Evolutionary conservation across 768 basidiomycete species (phyloP).

Genomic region (Naematelia aurantialba): DNA sequence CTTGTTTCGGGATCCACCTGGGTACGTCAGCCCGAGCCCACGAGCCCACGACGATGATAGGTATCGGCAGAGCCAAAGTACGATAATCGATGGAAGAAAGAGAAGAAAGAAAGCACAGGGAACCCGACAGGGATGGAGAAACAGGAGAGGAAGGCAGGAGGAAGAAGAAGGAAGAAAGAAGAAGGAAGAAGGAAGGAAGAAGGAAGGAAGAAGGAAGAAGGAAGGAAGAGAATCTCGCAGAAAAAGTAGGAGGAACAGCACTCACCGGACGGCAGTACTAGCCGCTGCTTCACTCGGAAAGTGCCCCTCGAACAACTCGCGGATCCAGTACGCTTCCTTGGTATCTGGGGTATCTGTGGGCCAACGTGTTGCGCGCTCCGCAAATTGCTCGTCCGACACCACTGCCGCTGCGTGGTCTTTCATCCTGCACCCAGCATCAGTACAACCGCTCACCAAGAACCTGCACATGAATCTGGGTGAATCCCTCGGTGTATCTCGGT

Average conservation of each 20-base stretch:
- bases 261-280: slow-evolving; percentile 79
- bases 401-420: slow-evolving; percentile 75
- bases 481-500: too few relatives aligned
- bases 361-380: slow-evolving; percentile 70
- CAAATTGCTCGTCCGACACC: slow-evolving; percentile 78
- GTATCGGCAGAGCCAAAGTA: slow-evolving; percentile 26
- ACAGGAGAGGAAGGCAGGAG: too few relatives aligned
- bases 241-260: too few relatives aligned
- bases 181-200: too few relatives aligned
- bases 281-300: slow-evolving; percentile 86
- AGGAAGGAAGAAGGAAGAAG: too few relatives aligned
- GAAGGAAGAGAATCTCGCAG: too few relatives aligned
- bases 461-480: too few relatives aligned
- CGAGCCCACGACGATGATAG: background rate
- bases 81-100: too few relatives aligned
- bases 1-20: slow-evolving; percentile 89
- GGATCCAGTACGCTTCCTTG: slow-evolving; percentile 91
- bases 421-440: slow-evolving; percentile 57
- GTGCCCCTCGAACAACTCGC: slow-evolving; percentile 81
- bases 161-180: too few relatives aligned
- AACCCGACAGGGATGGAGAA: too few relatives aligned
- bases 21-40: background rate
- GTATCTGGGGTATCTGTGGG: slow-evolving; percentile 79
- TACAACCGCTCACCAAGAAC: background rate
- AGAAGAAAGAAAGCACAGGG: too few relatives aligned